These are phyloP conservation scores for Speleostelium caveatum DNA, from an alignment of 78 protist genomes.

Conservation along the genomic window DNA sequence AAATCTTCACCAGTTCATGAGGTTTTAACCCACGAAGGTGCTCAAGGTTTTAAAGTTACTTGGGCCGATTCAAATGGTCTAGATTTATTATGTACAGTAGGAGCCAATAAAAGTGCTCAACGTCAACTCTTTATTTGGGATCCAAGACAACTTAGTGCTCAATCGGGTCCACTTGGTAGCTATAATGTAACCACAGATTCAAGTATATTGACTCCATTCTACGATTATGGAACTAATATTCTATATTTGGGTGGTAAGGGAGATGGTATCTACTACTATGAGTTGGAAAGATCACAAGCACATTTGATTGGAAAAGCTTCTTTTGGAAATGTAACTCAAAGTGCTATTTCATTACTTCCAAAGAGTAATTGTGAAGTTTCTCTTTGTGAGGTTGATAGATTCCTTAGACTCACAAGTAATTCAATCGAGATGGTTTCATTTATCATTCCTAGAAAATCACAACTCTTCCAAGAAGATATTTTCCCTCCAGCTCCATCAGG, in stretches of 20 bases:
- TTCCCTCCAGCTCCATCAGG: constrained; percentile 88
- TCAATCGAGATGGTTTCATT: constrained; percentile 90
- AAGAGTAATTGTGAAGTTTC: constrained; percentile 85
- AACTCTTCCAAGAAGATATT: constrained; percentile 93
- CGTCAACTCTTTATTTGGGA: constrained; percentile 91
- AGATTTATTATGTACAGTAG: constrained; percentile 87
- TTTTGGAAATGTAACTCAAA: constrained; percentile 87
- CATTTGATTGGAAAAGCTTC: constrained; percentile 73
- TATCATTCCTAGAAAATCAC: constrained; percentile 93
- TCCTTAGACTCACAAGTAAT: constrained; percentile 81
- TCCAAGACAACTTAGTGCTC: constrained; percentile 50
- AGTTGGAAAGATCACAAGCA: constrained; percentile 84
- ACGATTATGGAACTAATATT: constrained; percentile 90
- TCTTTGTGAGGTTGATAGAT: constrained; percentile 88
- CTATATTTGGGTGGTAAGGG: constrained; percentile 97
- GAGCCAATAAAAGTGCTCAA: constrained; percentile 88
- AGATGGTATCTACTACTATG: constrained; percentile 96
- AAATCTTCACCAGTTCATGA: constrained; percentile 32
- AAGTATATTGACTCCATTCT: constrained; percentile 88
- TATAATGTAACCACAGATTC: constrained; percentile 83
- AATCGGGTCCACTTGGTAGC: constrained; percentile 32
- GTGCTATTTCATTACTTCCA: constrained; percentile 89
- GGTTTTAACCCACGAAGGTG: constrained; percentile 64
- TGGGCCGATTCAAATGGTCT: constrained; percentile 72
- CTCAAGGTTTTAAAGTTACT: constrained; percentile 64